Percentiles rank a stretch among this genome's conserved stretches.
Evolutionary conservation across 148 eudicot species (phyloP).

Genomic region (Chenopodium suecicum): DNA sequence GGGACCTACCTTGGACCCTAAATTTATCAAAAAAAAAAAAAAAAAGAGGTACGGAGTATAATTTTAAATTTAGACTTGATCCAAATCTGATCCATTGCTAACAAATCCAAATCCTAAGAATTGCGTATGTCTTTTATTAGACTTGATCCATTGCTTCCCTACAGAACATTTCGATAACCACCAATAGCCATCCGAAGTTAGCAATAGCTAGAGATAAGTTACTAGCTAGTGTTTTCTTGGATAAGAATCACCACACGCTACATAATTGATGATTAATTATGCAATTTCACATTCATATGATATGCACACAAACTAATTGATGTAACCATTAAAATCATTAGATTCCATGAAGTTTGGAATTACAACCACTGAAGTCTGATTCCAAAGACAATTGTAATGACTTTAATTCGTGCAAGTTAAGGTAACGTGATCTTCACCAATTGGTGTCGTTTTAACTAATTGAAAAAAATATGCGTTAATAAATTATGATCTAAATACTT

Average conservation of each 20-base stretch:
- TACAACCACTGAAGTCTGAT: not conserved
- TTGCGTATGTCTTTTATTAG: too few relatives aligned
- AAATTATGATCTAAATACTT: not conserved
- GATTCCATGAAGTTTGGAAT: not conserved
- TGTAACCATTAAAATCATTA: not conserved
- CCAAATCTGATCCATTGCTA: too few relatives aligned
- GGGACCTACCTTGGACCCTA: too few relatives aligned
- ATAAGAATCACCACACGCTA: not conserved
- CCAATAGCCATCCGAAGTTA: not conserved
- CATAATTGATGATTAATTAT: not conserved
- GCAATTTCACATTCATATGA: not conserved
- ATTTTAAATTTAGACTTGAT: too few relatives aligned
- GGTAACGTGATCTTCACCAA: not conserved
- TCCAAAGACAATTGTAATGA: not conserved
- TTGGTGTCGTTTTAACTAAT: not conserved
- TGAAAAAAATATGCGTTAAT: too few relatives aligned
- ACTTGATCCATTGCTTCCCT: too few relatives aligned
- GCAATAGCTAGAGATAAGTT: not conserved
- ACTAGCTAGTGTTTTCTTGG: not conserved
- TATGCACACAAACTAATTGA: not conserved
- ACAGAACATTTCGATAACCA: too few relatives aligned
- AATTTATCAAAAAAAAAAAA: too few relatives aligned
- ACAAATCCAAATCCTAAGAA: too few relatives aligned
- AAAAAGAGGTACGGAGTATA: too few relatives aligned
- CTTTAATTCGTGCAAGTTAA: constrained; percentile 10